These are phyloP conservation scores for Chaetothyriales sp. DNA, from an alignment of 2,329 filamentous ascomycete species.

Conservation along the genomic window DNA sequence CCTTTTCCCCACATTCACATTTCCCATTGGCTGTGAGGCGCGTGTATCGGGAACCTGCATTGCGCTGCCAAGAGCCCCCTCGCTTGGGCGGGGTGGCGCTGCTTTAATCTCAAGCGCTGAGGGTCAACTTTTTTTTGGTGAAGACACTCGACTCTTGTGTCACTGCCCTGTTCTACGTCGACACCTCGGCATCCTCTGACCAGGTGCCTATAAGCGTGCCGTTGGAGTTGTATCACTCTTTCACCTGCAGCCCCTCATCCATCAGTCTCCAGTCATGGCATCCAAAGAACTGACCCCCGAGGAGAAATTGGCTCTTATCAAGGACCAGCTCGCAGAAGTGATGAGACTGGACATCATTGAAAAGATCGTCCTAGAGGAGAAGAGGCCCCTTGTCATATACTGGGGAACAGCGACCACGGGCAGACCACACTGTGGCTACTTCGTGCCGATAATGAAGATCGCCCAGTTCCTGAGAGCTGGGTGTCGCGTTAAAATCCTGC, in stretches of 20 bases:
- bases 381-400: conserved; percentile 65
- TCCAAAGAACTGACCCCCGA: conserved; percentile 21
- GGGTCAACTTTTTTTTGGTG: background rate
- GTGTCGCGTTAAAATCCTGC: conserved; percentile 66
- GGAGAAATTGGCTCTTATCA: conserved; percentile 63
- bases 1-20: background rate
- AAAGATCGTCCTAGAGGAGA: conserved; percentile 37
- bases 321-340: conserved; percentile 66
- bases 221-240: background rate
- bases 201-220: background rate
- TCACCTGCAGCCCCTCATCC: background rate
- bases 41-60: background rate
- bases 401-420: conserved; percentile 80
- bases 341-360: conserved; percentile 52
- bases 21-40: background rate
- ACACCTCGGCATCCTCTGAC: background rate
- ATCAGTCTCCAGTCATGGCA: conserved; percentile 11
- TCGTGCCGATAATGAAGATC: conserved; percentile 78
- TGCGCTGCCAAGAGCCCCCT: background rate
- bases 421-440: conserved; percentile 80
- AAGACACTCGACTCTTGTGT: background rate
- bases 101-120: background rate
- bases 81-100: background rate
- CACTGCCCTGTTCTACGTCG: background rate
- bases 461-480: conserved; percentile 75